Conservation (phyloP, 1,284 basidiomycete species). For the Cutaneotrichosporon spelunceum region DNA sequence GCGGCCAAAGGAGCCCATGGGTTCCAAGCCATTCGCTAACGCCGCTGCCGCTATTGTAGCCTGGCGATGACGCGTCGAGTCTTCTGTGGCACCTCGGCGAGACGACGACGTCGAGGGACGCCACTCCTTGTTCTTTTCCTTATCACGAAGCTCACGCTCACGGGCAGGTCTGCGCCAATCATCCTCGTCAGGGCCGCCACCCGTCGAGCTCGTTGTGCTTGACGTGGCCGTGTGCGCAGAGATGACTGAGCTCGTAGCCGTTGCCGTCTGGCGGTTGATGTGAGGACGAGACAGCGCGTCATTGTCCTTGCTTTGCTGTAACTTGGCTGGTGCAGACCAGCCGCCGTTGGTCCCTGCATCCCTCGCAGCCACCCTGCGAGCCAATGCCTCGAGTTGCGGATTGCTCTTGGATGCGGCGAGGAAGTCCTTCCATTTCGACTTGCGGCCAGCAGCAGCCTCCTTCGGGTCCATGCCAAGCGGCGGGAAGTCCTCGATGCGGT, state of each 20-base stretch:
- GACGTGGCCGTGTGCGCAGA: conserved; percentile 30
- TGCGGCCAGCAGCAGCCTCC: conserved; percentile 42
- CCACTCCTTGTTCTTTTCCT: background rate
- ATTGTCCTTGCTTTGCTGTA: conserved; percentile 31
- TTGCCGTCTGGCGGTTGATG: conserved; percentile 19
- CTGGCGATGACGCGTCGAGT: conserved; percentile 24
- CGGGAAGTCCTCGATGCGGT: conserved; percentile 44
- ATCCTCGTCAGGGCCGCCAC: conserved; percentile 31
- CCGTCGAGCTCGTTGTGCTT: conserved; percentile 8
- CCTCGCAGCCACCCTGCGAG: conserved; percentile 43
- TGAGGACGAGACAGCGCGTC: conserved; percentile 3
- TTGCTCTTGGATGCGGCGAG: conserved; percentile 45
- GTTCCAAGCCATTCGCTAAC: conserved; percentile 31
- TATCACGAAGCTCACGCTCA: conserved; percentile 15
- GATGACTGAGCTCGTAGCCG: conserved; percentile 27
- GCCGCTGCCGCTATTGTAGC: conserved; percentile 36
- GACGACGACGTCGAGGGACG: conserved; percentile 3
- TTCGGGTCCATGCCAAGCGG: conserved; percentile 45
- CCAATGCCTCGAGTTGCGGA: conserved; percentile 49
- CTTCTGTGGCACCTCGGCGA: conserved; percentile 19
- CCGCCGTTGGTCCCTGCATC: conserved; percentile 36
- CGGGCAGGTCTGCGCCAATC: conserved; percentile 31
- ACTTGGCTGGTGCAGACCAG: conserved; percentile 48
- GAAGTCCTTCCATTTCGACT: conserved; percentile 49
- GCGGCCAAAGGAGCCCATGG: conserved; percentile 39